Base-by-base conservation (phyloP, 305 asterid genomes). In the Fraxinus paxiana region DNA sequence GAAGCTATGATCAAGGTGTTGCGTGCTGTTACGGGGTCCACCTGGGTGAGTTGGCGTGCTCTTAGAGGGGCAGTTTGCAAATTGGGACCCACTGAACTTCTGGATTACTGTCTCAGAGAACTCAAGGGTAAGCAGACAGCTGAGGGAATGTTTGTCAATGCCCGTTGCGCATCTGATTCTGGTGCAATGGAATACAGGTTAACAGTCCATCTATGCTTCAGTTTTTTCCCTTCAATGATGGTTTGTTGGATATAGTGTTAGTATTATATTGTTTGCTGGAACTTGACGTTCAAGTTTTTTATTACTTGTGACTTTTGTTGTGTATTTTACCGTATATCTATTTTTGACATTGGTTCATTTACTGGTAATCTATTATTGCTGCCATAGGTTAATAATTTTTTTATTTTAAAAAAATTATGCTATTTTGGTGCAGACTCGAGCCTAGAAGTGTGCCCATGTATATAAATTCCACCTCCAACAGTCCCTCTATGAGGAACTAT, bases 1-100 rank as follows among this genome's bases (percentile, higher is more conserved):
- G 97, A 88, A 77, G 95, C 99, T 41, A 91, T 95, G 97, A 88
- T 92, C 77, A 92, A 89, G 87, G 97, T 95, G 59, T 82, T 95
- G 77, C 91, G 96, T 41, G 99, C 97, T 34, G 97, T 94, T 76
- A 88, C 91, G 63, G 96, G 96, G 61, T 85, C 98, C 86, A 89
- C 92, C 84, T 95, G 99, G 99, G 98, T 95, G 77, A 88, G 95
- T 80, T 91, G 94, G 97, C 94, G 99, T 59, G 92, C 98, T 77
- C 93, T 95, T 72, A 90, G 90, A 84, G 99, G 98, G 51, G 98
- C 99, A 30, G 98, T 95, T 77, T 95, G 93, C 88, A 89, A 86
- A 85, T 88, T 81, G 37, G 99, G 97, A 2, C 48, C 92, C 35
- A 96, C 97, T 0, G 97, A 95, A 87, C 97, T 95, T 80, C 84